These are phyloP conservation scores for Zygnema circumcarinatum DNA, from an alignment of 139 green algal genomes.

Conservation along the genomic window DNA sequence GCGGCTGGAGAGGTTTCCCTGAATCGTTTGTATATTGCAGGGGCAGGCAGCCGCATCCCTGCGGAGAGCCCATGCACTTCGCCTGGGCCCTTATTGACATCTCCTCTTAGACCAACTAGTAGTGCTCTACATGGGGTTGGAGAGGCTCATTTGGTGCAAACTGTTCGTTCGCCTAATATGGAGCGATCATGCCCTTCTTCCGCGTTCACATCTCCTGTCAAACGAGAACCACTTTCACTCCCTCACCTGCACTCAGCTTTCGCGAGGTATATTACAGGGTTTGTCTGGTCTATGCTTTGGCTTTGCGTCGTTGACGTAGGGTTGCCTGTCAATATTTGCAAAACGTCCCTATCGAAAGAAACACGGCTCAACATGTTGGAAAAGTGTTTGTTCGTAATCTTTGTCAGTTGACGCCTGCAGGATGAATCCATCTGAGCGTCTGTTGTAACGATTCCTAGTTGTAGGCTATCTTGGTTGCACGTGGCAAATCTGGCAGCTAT, in stretches of 20 bases:
- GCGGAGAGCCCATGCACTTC: neutral
- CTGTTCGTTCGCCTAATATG: constrained; percentile 4
- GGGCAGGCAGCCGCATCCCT: neutral
- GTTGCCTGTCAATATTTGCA: too few species aligned
- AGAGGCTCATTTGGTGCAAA: neutral
- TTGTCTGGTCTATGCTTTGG: too few species aligned
- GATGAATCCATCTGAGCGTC: too few species aligned
- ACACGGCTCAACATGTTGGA: too few species aligned
- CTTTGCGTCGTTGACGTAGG: too few species aligned
- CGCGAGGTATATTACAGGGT: constrained; percentile 14
- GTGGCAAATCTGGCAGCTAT: too few species aligned
- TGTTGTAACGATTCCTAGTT: too few species aligned
- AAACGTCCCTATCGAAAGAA: too few species aligned
- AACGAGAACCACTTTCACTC: neutral
- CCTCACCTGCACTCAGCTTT: constrained; percentile 20
- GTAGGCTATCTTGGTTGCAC: too few species aligned
- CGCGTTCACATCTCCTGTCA: constrained; percentile 37
- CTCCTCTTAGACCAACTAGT: neutral
- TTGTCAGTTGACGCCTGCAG: too few species aligned
- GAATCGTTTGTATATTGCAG: too few species aligned
- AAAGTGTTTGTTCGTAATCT: too few species aligned
- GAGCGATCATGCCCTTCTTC: constrained; percentile 36
- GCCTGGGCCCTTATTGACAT: neutral
- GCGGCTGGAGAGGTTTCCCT: neutral
- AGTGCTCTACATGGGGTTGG: neutral